Conservation (phyloP, 2,329 filamentous ascomycete species). For the Botrytis medusae region DNA sequence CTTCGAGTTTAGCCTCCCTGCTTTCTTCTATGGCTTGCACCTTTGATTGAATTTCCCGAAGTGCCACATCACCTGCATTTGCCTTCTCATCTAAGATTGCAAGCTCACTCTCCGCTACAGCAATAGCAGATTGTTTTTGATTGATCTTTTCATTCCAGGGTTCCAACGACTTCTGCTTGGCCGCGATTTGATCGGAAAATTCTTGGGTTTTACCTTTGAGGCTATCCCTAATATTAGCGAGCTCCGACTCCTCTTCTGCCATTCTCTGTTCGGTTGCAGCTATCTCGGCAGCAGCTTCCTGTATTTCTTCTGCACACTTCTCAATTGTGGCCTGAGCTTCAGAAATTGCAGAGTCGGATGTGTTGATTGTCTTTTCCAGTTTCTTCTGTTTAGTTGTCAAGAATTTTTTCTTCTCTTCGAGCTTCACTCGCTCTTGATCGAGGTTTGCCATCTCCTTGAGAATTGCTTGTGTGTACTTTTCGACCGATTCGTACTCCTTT, state of each 20-base stretch:
- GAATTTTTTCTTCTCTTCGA: slow-evolving; percentile 97
- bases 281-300: slow-evolving; percentile 73
- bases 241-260: slow-evolving; percentile 75
- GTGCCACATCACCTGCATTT: slow-evolving; percentile 79
- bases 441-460: slow-evolving; percentile 88
- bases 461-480: slow-evolving; percentile 76
- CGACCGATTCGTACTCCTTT: slow-evolving; percentile 79
- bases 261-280: slow-evolving; percentile 73
- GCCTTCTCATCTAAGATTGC: slow-evolving; percentile 88
- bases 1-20: slow-evolving; percentile 67
- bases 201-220: slow-evolving; percentile 95
- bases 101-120: slow-evolving; percentile 91
- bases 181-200: slow-evolving; percentile 87
- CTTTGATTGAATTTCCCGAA: slow-evolving; percentile 81
- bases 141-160: slow-evolving; percentile 98
- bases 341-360: slow-evolving; percentile 69
- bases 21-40: slow-evolving; percentile 70
- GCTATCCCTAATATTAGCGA: slow-evolving; percentile 77
- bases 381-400: slow-evolving; percentile 89
- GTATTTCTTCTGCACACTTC: slow-evolving; percentile 75
- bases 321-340: slow-evolving; percentile 78
- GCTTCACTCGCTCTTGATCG: slow-evolving; percentile 95
- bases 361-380: slow-evolving; percentile 81
- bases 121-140: slow-evolving; percentile 90
- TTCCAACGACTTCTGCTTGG: slow-evolving; percentile 90